Percentiles rank a stretch among this genome's conserved stretches.
phyloP scores from a whole-genome alignment of 1,284 basidiomycete genomes.

The Cryptococcus deneoformans region DNA sequence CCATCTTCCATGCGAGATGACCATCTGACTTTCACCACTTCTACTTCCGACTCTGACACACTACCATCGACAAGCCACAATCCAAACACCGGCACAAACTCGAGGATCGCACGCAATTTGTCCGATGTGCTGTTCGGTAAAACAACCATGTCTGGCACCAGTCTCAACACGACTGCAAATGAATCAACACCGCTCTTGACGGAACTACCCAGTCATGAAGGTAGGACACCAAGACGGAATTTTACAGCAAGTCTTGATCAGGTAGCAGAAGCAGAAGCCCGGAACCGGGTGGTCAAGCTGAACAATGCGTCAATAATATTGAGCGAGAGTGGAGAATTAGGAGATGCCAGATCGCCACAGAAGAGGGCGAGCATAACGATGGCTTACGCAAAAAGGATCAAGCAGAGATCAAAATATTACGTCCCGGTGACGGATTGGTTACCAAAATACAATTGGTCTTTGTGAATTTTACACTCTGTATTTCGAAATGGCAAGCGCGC shows the following conservation, averaged over 20 bases:
- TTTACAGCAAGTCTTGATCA: slow-evolving; percentile 5
- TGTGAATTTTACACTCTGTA: slow-evolving; percentile 54
- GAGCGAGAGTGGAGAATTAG: background rate
- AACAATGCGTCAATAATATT: too few species aligned
- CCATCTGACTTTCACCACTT: background rate
- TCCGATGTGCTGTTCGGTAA: background rate
- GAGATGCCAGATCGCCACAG: background rate
- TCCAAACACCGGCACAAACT: background rate
- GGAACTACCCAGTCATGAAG: background rate
- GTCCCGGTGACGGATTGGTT: slow-evolving; percentile 63
- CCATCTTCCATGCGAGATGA: background rate
- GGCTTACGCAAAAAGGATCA: slow-evolving; percentile 32
- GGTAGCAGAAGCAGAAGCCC: background rate
- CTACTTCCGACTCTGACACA: background rate
- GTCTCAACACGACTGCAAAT: background rate
- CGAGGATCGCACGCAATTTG: background rate
- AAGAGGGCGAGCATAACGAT: slow-evolving; percentile 3
- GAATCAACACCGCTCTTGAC: background rate
- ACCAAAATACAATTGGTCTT: slow-evolving; percentile 69
- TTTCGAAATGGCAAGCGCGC: background rate
- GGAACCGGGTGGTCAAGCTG: background rate
- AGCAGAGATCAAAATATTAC: slow-evolving; percentile 49
- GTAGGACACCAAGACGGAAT: background rate
- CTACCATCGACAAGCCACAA: background rate
- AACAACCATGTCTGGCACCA: background rate